Percentiles rank a stretch among this genome's conserved stretches.
phyloP scores from a whole-genome alignment of 305 asterid genomes.

The Fraxinus nigra region DNA sequence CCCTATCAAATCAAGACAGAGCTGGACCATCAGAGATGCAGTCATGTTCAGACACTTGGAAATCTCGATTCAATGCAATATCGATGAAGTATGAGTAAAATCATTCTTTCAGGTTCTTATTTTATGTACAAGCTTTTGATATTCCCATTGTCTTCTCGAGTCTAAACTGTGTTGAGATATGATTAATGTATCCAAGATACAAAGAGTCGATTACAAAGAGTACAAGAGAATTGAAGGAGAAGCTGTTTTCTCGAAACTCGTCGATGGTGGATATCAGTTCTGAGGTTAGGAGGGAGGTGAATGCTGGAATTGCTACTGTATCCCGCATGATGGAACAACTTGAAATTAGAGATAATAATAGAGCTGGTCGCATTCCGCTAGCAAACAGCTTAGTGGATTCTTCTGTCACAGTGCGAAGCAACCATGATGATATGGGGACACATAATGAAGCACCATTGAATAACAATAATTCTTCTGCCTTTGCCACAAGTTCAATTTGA shows the following conservation, averaged over 20 bases:
- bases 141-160: not conserved
- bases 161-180: constrained; percentile 11
- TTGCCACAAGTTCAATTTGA: constrained; percentile 47
- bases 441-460: constrained; percentile 33
- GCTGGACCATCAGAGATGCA: constrained; percentile 81
- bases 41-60: constrained; percentile 67
- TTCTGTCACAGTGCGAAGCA: constrained; percentile 37
- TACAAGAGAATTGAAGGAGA: constrained; percentile 84
- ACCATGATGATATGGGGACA: constrained; percentile 30
- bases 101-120: not conserved
- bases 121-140: not conserved
- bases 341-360: constrained; percentile 54
- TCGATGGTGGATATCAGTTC: constrained; percentile 72
- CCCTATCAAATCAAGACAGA: constrained; percentile 47
- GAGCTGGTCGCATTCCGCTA: constrained; percentile 22
- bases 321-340: constrained; percentile 88
- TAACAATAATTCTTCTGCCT: constrained; percentile 38
- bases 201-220: constrained; percentile 81
- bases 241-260: constrained; percentile 70
- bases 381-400: constrained; percentile 33
- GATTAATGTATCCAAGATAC: constrained; percentile 43
- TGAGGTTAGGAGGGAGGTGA: constrained; percentile 71
- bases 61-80: constrained; percentile 63
- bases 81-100: constrained; percentile 62
- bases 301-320: constrained; percentile 75